Base-by-base conservation (phyloP, 495 filamentous ascomycete species). In the Xylaria curta region DNA sequence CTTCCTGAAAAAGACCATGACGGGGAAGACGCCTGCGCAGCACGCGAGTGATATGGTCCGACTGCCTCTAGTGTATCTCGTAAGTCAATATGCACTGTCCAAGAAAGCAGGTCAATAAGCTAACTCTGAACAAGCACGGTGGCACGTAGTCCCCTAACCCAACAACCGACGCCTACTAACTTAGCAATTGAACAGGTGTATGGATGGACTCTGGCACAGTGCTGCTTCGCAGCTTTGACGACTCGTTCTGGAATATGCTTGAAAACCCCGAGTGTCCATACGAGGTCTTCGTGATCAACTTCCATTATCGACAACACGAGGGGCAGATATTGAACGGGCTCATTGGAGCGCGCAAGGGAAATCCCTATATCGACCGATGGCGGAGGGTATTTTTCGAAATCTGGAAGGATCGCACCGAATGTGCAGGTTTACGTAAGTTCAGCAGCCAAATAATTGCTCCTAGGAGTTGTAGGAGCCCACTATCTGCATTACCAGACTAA, bases 231-330 rank as follows among this genome's bases (percentile, higher is more conserved):
- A 70, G 71, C 70, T 63, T 81, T 38, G 81, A 83, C 36, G 72
- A 75, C 40, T 78, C 81, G 59, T 80, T 78, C 62, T 82, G 81
- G 81, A 73, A 71, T 26, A 63, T 74, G 66, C 69, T 83, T 33
- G 78, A 72, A 68, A 76, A 82, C 62, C 72, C 77, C 0, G 62
- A 15, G 8, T 70, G 66, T 28, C 80, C 79, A 1, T 83, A 76
- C 65, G 74, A 75, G 44, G 71, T 81, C 12, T 70, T 70, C 6
- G 65, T 68, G 7, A 74, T 79, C 46, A 73, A 75, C 66, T 67
- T 78, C 73, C 33, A 44, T 10, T 38, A 62, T 9, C 63, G 67
- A 40, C 38, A 21, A 5, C 71, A 76, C 28, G 66, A 58, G 3
- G 70, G 68, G 28, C 54, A 71, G 42, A 78, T 79, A 36, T 64